A percentile compares a stretch with the other conserved stretches of the same genome.
These are phyloP conservation scores for Pseudoturritis turrita DNA, from an alignment of 345 rosid species.

Conservation along the genomic window DNA sequence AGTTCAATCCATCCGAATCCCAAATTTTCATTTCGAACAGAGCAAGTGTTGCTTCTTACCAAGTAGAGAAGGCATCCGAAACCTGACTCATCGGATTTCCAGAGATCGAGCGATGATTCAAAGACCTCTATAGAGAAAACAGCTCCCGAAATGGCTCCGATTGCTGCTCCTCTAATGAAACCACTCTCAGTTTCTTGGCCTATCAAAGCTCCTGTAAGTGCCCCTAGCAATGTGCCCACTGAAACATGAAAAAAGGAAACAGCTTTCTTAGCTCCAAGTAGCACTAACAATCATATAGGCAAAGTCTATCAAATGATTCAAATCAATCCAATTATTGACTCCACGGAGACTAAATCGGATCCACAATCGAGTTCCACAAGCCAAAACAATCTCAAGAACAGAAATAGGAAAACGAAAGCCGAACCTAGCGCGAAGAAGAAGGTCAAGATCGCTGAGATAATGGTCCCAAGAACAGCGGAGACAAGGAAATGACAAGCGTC, in stretches of 20 bases:
- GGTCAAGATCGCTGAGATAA: conserved; percentile 90
- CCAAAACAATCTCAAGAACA: neutral
- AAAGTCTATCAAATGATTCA: neutral
- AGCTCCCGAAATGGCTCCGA: conserved; percentile 98
- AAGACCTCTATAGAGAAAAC: conserved; percentile 97
- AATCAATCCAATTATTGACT: neutral
- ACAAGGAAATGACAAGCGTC: conserved; percentile 61
- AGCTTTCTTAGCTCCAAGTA: conserved; percentile 12
- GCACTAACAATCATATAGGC: neutral
- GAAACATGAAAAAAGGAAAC: conserved; percentile 24
- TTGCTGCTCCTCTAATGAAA: conserved; percentile 90
- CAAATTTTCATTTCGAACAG: neutral
- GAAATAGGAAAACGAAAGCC: conserved; percentile 21
- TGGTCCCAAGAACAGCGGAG: conserved; percentile 73
- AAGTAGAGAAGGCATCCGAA: conserved; percentile 85
- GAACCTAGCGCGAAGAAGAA: conserved; percentile 95
- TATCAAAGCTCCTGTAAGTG: conserved; percentile 95
- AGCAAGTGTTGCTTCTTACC: conserved; percentile 45
- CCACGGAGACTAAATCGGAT: neutral
- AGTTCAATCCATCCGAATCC: neutral
- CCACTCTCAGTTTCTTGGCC: conserved; percentile 99
- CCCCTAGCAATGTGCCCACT: conserved; percentile 97
- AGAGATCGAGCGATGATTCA: conserved; percentile 86
- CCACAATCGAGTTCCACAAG: neutral
- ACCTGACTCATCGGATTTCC: conserved; percentile 91